A percentile compares a stretch with the other conserved stretches of the same genome.
Conservation (phyloP, 176 grass and related monocot species). For the Oryza rufipogon region DNA sequence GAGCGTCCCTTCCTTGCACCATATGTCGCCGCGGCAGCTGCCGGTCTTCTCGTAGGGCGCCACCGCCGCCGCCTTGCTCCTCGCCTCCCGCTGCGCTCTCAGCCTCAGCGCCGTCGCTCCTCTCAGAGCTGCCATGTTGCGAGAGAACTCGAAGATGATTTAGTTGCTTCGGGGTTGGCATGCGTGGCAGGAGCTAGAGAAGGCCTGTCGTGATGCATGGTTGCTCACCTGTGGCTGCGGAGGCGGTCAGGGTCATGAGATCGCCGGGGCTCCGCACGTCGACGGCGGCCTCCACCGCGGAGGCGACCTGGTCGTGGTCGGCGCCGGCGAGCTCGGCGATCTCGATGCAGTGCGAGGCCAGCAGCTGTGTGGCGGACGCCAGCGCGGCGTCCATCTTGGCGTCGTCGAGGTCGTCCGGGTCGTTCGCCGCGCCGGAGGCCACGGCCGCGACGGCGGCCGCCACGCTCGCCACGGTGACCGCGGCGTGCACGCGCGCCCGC, state of each 20-base stretch:
- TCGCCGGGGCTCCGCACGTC: constrained; percentile 76
- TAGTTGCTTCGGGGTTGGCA: constrained; percentile 6
- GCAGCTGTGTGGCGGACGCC: constrained; percentile 82
- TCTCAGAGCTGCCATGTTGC: constrained; percentile 37
- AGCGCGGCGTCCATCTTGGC: constrained; percentile 70
- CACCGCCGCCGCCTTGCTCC: constrained; percentile 50
- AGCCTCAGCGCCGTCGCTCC: constrained; percentile 57
- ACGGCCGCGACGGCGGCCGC: constrained; percentile 80
- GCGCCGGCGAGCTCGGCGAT: constrained; percentile 75
- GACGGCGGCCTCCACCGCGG: constrained; percentile 68
- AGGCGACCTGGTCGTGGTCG: constrained; percentile 67
- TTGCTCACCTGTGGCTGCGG: constrained; percentile 77
- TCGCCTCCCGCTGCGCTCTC: constrained; percentile 45
- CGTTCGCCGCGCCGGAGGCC: constrained; percentile 35
- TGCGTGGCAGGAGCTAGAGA: neutral
- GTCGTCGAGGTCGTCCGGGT: constrained; percentile 30
- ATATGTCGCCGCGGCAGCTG: constrained; percentile 40
- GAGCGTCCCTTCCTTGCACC: constrained; percentile 65
- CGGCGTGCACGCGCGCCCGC: constrained; percentile 77
- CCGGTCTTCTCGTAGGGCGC: constrained; percentile 53
- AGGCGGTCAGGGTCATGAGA: constrained; percentile 85
- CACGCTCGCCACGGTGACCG: constrained; percentile 82
- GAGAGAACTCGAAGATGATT: neutral
- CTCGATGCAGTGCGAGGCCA: constrained; percentile 88
- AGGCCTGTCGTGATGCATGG: neutral